Evolutionary conservation across 768 basidiomycete species (phyloP).

Genomic region (Cyclocybe aegerita): DNA sequence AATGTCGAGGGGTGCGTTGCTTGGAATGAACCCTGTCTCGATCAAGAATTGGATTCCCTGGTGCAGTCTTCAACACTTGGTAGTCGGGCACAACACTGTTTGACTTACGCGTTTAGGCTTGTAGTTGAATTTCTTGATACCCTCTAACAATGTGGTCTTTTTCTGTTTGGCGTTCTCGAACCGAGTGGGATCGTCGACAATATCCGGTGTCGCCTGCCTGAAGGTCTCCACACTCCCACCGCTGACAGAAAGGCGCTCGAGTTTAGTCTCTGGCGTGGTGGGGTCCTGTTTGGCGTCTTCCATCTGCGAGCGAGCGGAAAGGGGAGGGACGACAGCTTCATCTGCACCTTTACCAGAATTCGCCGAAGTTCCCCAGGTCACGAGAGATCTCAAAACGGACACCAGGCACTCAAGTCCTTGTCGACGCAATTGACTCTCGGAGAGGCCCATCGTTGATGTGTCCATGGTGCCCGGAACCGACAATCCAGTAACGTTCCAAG

Average conservation of each 20-base stretch:
- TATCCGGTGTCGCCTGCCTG: conserved; percentile 73
- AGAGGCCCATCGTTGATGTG: conserved; percentile 62
- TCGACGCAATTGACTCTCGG: conserved; percentile 81
- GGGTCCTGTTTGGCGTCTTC: conserved; percentile 57
- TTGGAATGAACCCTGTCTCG: conserved; percentile 84
- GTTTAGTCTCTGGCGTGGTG: conserved; percentile 53
- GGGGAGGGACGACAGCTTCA: conserved; percentile 31
- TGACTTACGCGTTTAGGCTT: conserved; percentile 89
- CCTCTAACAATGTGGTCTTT: conserved; percentile 92
- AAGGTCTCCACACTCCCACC: conserved; percentile 52
- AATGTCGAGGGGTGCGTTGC: conserved; percentile 69
- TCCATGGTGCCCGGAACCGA: conserved; percentile 68
- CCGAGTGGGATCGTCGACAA: conserved; percentile 84
- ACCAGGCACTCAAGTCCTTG: conserved; percentile 97
- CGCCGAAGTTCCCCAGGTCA: conserved; percentile 80
- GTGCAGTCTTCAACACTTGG: neutral
- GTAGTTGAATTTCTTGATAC: conserved; percentile 97
- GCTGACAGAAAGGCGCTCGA: conserved; percentile 51
- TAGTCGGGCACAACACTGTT: neutral
- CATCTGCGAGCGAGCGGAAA: conserved; percentile 41
- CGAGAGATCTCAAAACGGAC: conserved; percentile 83
- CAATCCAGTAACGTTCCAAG: conserved; percentile 65
- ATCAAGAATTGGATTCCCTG: conserved; percentile 90
- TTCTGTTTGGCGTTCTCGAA: conserved; percentile 97
- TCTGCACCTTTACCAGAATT: conserved; percentile 39